phyloP scores from a whole-genome alignment of 140 eudicot species.

The Cichorium intybus region DNA sequence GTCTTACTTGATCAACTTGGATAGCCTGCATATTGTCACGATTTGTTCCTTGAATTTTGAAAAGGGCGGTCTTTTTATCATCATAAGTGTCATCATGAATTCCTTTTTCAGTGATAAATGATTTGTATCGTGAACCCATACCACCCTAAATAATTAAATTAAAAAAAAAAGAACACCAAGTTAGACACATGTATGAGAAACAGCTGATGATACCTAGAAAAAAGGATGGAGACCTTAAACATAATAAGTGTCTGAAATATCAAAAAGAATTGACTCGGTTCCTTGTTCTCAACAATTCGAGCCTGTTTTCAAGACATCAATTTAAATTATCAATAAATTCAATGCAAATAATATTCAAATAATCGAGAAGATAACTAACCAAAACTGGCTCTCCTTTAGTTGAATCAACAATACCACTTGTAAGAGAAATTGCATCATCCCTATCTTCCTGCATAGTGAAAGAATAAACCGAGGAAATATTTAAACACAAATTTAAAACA shows the following conservation, averaged over 20 bases:
- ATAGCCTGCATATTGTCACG: conserved; percentile 64
- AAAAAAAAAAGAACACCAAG: background rate
- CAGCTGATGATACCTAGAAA: background rate
- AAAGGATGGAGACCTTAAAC: conserved; percentile 41
- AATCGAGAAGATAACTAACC: conserved; percentile 33
- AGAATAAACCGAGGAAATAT: background rate
- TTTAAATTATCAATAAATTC: background rate
- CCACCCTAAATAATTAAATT: conserved; percentile 48
- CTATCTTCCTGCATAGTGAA: conserved; percentile 52
- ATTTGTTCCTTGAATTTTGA: conserved; percentile 63
- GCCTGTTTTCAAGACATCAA: conserved; percentile 34
- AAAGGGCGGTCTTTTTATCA: conserved; percentile 50
- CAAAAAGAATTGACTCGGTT: conserved; percentile 47
- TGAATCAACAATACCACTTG: conserved; percentile 45
- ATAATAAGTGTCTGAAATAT: conserved; percentile 42
- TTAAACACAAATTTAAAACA: conserved; percentile 4
- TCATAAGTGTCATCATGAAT: conserved; percentile 51
- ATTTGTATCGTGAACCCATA: conserved; percentile 46
- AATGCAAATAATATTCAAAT: background rate
- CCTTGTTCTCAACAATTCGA: conserved; percentile 52
- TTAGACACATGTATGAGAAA: conserved; percentile 22
- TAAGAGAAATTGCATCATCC: conserved; percentile 47
- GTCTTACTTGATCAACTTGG: conserved; percentile 62
- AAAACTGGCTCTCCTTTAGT: conserved; percentile 50
- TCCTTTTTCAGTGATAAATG: conserved; percentile 36